Base-by-base conservation (phyloP, 495 filamentous ascomycete species). In the Penicillium antarcticum region DNA sequence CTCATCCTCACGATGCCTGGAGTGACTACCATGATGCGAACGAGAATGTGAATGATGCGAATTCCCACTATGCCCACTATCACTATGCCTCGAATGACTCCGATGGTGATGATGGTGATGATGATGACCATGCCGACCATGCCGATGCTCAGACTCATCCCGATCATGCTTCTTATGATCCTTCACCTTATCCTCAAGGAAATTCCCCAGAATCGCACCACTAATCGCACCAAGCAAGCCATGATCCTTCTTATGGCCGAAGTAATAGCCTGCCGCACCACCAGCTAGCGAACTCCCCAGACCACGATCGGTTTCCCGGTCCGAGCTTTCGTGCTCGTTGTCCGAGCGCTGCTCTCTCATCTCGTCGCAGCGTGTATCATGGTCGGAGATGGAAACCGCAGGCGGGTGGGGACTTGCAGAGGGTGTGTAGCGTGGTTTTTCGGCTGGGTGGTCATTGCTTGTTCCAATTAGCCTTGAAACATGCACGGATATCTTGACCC, bases 171-270 rank as follows among this genome's bases (percentile, higher is more conserved):
- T 50, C 26, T 48, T 55, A 51, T 58, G 55, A 41, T 71, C 63
- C 50, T 75, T 73, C 29, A 73, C 45, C 38, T 73, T 70, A 39
- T 75, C 57, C 42, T 72, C 69, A 1, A 78, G 4, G 8, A 75
- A 66, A 44, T 73, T 79, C 2, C 78, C 78, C 4, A 74, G 42
- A 13, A 81, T 60, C 0, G 78, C 78, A 39, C 77, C 77, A 6
- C 73, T 74, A 26, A 80, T 56, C 14, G 77, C 70, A 18, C 77
- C 77, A 18, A 80, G 48, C 2, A 80, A 47, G 0, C 73, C 75
- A 56, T 80, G 77, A 2, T 69, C 62, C 24, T 65, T 68, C 59
- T 79, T 75, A 35, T 74, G 69, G 1, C 77, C 77, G 0, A 73
- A 52, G 47, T 68, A 76, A 31, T 73, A 72, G 9, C 77, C 77